Evolutionary conservation across 1,284 basidiomycete genomes (phyloP).

Genomic region (Vanrija sp.): DNA sequence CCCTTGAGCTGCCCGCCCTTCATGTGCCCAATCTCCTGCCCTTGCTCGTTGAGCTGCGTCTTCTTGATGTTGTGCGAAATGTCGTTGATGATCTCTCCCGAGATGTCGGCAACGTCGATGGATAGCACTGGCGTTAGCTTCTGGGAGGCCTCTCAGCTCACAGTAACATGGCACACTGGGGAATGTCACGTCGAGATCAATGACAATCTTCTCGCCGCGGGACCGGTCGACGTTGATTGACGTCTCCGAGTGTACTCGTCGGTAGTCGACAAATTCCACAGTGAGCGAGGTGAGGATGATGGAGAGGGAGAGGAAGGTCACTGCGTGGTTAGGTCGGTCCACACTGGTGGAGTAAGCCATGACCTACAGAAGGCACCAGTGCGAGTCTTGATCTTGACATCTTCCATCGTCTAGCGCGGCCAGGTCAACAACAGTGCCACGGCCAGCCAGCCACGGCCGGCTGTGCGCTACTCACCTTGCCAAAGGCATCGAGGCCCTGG

Average conservation of each 20-base stretch:
- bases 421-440: conserved; percentile 1
- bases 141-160: conserved; percentile 52
- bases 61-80: conserved; percentile 86
- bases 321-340: conserved; percentile 49
- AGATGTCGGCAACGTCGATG: conserved; percentile 97
- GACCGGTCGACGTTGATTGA: conserved; percentile 89
- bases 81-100: conserved; percentile 88
- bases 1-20: conserved; percentile 61
- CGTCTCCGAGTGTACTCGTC: conserved; percentile 78
- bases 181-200: conserved; percentile 90
- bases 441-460: not conserved
- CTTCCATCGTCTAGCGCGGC: conserved; percentile 76
- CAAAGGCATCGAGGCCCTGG: conserved; percentile 83
- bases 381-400: conserved; percentile 95
- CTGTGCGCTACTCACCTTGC: conserved; percentile 64
- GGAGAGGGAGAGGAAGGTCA: conserved; percentile 86
- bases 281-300: conserved; percentile 88
- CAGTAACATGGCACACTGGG: conserved; percentile 96
- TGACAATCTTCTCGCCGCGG: conserved; percentile 87
- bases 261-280: conserved; percentile 95
- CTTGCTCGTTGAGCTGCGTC: conserved; percentile 65
- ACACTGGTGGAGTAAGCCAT: not conserved
- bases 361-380: conserved; percentile 81
- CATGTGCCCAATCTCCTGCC: conserved; percentile 57
- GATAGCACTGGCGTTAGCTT: conserved; percentile 67